Base-by-base conservation (phyloP, 1,139 yeast genomes). In the Candida sojae region DNA sequence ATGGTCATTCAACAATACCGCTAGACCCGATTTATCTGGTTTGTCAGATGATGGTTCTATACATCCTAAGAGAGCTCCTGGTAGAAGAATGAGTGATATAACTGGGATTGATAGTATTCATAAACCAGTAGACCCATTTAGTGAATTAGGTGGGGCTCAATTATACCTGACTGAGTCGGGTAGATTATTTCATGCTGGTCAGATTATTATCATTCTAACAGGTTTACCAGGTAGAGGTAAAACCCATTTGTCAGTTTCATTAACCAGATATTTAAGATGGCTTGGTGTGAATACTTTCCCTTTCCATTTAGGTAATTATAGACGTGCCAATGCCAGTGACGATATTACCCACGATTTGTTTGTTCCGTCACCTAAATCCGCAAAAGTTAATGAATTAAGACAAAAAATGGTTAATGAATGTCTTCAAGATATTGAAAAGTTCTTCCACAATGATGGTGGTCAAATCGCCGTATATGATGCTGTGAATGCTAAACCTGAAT, bases 181-280 rank as follows among this genome's bases (percentile, higher is more conserved):
- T 0, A 77, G 90, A 53, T 74, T 95, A 59, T 93, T 89, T 70
- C 98, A 93, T 61, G 98, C 99, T 4, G 99, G 99, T 4, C 89
- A 91, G 62, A 85, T 93, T 46, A 84, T 96, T 61, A 86, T 93
- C 50, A 90, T 88, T 9, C 76, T 93, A 57, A 96, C 90, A 6
- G 99, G 99, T 0, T 76, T 92, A 52, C 99, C 99, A 0, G 99
- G 97, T 1, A 79, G 99, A 47, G 98, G 99, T 6, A 93, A 93
- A 64, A 93, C 99, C 1, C 93, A 92, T 63, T 77, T 92, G 50
- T 87, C 97, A 6, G 98, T 92, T 26, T 86, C 96, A 10, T 77
- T 93, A 53, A 91, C 97, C 1, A 79, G 99, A 51, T 93, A 92
- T 64, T 75, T 95, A 55, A 78, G 97, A 57, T 93, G 99, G 93